Base-by-base conservation (phyloP, 352 stramenopile genomes). In the Globisporangium takayamanum region DNA sequence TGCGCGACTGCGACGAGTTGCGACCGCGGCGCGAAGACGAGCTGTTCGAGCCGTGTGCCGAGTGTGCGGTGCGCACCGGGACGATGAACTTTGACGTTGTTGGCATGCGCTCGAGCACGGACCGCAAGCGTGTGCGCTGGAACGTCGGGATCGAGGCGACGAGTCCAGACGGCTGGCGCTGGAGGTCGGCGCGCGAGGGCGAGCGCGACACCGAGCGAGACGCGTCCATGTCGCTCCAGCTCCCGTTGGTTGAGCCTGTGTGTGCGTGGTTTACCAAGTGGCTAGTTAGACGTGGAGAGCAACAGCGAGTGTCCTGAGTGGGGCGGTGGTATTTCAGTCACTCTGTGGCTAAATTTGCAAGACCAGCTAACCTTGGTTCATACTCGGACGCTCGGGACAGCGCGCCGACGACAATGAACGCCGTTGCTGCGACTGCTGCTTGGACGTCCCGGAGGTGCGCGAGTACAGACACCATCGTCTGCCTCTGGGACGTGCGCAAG, bases 1-100 rank as follows among this genome's bases (percentile, higher is more conserved):
- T 74, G 39, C 66, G 42, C 5, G 49, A 53, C 50, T 56, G 49
- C n/a, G 41, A 57, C 16, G 36, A 45, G 41, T 45, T 62, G 25
- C 57, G 30, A 2, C 50, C 22, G 16, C 26, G 30, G n/a, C 57
- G 57, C 49, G 49, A 62, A 14, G 57, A 46, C 20, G 57, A 57
- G 41, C 37, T 57, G 36, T 57, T 52, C 14, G 50, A 62, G 18
- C 57, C 22, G n/a, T 47, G 49, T 25, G n/a, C 26, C 15, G 57
- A 62, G 49, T 47, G 41, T 3, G 2, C 22, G 0, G 3, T 28
- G 7, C 41, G 57, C 28, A 62, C 7, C 2, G 57, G 57, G 16
- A 62, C 41, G 18, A 57, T 37, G 47, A 45, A 26, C 47, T 61
- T 61, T 12, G 46, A 20, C 10, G 36, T n/a, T 10, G 26, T n/a